These are phyloP conservation scores for Myxozyma mucilagina DNA, from an alignment of 805 yeast species.

Conservation along the genomic window DNA sequence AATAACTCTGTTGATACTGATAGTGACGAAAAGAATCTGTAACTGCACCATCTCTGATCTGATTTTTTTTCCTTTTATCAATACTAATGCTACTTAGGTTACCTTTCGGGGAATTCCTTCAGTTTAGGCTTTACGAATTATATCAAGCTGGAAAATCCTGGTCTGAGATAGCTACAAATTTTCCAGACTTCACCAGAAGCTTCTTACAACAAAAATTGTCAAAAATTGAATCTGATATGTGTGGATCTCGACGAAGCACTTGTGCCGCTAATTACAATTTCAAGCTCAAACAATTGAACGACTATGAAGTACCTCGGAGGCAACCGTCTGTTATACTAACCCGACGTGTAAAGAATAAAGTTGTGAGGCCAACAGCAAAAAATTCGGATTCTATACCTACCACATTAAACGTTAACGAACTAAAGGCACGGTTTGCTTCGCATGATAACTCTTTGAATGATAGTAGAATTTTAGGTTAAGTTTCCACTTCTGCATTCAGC, in stretches of 20 bases:
- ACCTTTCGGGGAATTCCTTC: slow-evolving; percentile 4
- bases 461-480: too few species aligned
- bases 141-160: neutral
- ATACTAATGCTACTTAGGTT: neutral
- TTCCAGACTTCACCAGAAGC: neutral
- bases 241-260: neutral
- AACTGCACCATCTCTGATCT: neutral
- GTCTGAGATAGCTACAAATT: neutral
- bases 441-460: too few species aligned
- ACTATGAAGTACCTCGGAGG: too few species aligned
- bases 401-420: too few species aligned
- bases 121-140: neutral
- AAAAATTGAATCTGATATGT: neutral
- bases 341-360: too few species aligned
- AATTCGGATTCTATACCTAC: too few species aligned
- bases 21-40: neutral
- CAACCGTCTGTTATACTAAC: too few species aligned
- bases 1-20: neutral
- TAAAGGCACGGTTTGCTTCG: too few species aligned
- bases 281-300: too few species aligned
- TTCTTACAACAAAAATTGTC: neutral
- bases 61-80: neutral
- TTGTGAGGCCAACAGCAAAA: too few species aligned
- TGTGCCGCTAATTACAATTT: too few species aligned
- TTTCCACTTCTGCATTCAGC: too few species aligned